Conservation (phyloP, 306 rosid species). For the Neltuma alba region DNA sequence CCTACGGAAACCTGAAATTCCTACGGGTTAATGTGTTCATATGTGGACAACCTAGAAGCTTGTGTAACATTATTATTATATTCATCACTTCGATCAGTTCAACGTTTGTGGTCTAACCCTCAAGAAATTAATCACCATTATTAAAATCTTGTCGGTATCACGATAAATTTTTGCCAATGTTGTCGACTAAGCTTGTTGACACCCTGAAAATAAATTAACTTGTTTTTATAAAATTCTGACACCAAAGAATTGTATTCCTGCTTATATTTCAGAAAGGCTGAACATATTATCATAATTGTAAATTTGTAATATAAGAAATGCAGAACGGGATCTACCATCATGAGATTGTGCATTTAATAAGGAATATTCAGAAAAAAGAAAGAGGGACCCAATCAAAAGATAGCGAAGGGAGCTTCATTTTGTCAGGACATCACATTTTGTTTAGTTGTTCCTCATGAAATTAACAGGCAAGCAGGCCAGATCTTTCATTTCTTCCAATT, state of each 20-base stretch:
- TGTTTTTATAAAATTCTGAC: neutral
- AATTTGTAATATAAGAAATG: too few relatives aligned
- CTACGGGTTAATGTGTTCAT: neutral
- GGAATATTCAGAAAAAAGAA: neutral
- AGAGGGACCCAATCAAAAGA: neutral
- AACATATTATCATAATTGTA: neutral
- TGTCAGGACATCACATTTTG: neutral
- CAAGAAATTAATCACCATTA: neutral
- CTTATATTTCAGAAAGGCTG: neutral
- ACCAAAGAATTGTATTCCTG: neutral
- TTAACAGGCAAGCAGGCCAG: neutral
- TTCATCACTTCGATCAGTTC: neutral
- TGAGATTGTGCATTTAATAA: neutral
- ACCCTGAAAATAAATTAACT: neutral
- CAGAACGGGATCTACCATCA: neutral
- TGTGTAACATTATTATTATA: neutral
- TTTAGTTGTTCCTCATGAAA: neutral
- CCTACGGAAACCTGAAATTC: neutral
- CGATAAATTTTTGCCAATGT: neutral
- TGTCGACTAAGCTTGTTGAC: neutral
- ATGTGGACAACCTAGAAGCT: neutral
- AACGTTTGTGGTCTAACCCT: neutral
- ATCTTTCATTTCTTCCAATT: neutral
- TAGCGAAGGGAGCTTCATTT: neutral
- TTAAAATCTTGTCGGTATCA: neutral